Percentiles rank a stretch among this genome's conserved stretches.
Conservation (phyloP, 2,329 filamentous ascomycete species). For the Hypoxylon sp. region DNA sequence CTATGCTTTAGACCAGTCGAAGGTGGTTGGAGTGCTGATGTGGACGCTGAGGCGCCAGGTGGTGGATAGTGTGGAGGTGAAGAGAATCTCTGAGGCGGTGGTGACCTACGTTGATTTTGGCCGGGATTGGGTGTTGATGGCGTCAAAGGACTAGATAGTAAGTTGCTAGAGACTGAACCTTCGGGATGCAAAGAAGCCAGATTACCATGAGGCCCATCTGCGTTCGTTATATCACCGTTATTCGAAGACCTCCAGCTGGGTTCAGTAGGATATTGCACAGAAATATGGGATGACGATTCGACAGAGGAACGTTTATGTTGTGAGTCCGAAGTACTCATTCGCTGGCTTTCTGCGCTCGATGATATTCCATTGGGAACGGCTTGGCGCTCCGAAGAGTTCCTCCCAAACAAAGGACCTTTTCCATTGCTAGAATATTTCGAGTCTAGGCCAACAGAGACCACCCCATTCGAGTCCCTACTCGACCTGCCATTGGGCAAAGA, state of each 20-base stretch:
- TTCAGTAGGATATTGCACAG: constrained; percentile 48
- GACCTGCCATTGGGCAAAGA: constrained; percentile 66
- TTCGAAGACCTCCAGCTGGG: constrained; percentile 45
- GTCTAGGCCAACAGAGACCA: constrained; percentile 47
- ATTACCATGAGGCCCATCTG: constrained; percentile 21
- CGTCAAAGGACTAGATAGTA: constrained; percentile 36
- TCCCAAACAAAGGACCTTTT: constrained; percentile 31
- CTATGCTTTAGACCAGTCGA: constrained; percentile 75
- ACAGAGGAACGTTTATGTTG: constrained; percentile 47
- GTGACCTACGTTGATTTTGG: constrained; percentile 39
- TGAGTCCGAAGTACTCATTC: constrained; percentile 46
- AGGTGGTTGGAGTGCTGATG: constrained; percentile 60
- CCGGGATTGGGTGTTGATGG: constrained; percentile 42
- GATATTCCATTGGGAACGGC: constrained; percentile 26
- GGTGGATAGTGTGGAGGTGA: constrained; percentile 67
- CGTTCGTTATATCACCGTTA: constrained; percentile 40
- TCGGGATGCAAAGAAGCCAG: constrained; percentile 27
- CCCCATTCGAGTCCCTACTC: constrained; percentile 47
- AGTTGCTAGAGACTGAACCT: constrained; percentile 30
- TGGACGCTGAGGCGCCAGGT: constrained; percentile 52
- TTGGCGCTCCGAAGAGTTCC: constrained; percentile 20
- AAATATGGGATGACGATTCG: constrained; percentile 46
- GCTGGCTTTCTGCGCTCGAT: constrained; percentile 29
- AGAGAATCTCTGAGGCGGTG: constrained; percentile 67
- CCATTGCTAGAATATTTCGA: constrained; percentile 45